These are phyloP conservation scores for Picea sitchensis DNA, from an alignment of 75 land plant species.

Conservation along the genomic window DNA sequence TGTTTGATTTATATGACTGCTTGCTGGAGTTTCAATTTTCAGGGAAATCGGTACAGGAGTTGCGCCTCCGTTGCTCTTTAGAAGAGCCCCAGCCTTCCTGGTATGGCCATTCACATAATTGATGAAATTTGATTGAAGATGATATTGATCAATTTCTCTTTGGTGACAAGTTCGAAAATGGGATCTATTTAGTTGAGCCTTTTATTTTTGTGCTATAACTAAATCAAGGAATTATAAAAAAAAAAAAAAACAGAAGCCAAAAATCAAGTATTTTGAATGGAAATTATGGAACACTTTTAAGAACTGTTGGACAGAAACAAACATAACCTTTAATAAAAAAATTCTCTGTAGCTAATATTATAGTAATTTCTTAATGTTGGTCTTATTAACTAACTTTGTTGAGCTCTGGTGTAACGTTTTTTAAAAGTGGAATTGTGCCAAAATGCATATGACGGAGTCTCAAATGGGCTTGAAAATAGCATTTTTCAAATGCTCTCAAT, in stretches of 20 bases:
- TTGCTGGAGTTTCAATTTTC: neutral
- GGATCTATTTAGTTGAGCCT: neutral
- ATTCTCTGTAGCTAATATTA: too few species aligned
- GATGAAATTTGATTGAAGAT: neutral
- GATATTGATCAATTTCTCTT: neutral
- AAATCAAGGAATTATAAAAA: neutral
- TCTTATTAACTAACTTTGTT: neutral
- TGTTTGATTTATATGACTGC: neutral
- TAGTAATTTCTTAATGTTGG: neutral
- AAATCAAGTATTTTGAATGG: neutral
- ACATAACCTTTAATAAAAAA: too few species aligned
- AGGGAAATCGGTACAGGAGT: conserved; percentile 34
- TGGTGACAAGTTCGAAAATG: neutral
- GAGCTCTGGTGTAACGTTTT: neutral
- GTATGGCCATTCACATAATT: conserved; percentile 2
- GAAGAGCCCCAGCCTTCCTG: conserved; percentile 30
- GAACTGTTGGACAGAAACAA: neutral
- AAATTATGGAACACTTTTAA: neutral
- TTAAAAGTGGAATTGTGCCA: neutral
- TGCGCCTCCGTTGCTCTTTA: conserved; percentile 32
- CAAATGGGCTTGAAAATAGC: neutral
- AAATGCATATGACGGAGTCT: neutral
- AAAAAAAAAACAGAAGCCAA: neutral
- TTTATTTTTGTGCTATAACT: neutral
- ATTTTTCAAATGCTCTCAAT: neutral